Base-by-base conservation (phyloP, 805 yeast genomes). In the Suhomyces sp. region DNA sequence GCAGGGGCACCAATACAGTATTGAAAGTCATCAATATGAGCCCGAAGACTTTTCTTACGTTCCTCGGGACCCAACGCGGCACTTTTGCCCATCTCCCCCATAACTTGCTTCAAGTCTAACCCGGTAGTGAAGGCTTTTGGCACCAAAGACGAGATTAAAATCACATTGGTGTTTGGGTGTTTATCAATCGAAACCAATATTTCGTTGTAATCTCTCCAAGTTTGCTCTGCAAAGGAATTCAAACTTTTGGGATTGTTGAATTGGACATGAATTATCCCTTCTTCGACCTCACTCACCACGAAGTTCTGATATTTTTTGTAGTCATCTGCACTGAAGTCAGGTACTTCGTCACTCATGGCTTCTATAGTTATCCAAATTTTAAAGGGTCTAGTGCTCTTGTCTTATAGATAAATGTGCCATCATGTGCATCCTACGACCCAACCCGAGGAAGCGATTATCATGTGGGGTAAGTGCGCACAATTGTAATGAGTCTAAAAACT, bases 61-160 rank as follows among this genome's bases (percentile, higher is more conserved):
- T 50, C 65, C 49, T 47, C 73, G 8, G 53, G 58, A 6, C 59
- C 48, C 33, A 43, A 17, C 22, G 27, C 47, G 15, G 43, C 41
- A 27, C 20, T 31, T 3, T 20, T n/a, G 2, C 50, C 33, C 50
- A 59, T 48, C 1, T 51, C 48, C 0, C 17, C 22, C 29, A 60
- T 47, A 10, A 71, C 69, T 5, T 62, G 67, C 55, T 76, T 75
- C 60, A 87, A 63, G 62, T 88, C 86, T 55, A 87, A 73, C 0
- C 96, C 96, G 3, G 89, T 74, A 24, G 84, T 73, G 60, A 88
- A 84, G 2, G 85, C 75, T 21, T 67, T 67, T 7, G 86, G 86
- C 1, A 63, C 70, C 0, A 85, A 84, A 1, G 84, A 77, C 0
- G 87, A 70, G 6, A 88, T 75, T 40, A 75, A 57, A 27, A 86